A percentile compares a stretch with the other conserved stretches of the same genome.
Evolutionary conservation across 495 filamentous ascomycete genomes (phyloP).

Genomic region (Penicillium paradoxum): DNA sequence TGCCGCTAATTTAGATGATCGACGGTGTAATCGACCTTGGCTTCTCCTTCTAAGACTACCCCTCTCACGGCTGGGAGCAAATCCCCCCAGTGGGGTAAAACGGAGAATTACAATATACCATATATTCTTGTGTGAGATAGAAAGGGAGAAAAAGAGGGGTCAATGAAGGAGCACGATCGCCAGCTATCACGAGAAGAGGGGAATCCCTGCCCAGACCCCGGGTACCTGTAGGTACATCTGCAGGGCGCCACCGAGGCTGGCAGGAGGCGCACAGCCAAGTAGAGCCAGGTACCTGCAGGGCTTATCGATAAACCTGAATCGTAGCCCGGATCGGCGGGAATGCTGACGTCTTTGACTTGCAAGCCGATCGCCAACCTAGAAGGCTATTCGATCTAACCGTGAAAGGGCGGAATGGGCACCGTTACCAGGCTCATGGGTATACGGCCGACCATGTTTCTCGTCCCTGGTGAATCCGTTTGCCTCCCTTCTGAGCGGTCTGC

Average conservation of each 20-base stretch:
- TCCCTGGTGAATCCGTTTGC: neutral
- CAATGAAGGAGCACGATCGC: neutral
- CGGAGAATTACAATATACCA: neutral
- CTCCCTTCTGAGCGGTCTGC: constrained; percentile 26
- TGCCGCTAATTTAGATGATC: neutral
- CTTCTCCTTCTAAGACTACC: neutral
- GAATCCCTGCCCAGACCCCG: constrained; percentile 3
- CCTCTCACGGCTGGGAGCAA: constrained; percentile 1
- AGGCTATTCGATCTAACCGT: neutral
- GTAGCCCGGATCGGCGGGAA: constrained; percentile 8
- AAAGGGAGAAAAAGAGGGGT: neutral
- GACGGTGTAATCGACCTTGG: neutral
- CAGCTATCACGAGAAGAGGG: constrained; percentile 1
- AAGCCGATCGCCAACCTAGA: neutral
- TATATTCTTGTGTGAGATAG: too few species aligned
- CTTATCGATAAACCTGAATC: constrained; percentile 24
- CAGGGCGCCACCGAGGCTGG: constrained; percentile 14
- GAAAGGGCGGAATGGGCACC: neutral
- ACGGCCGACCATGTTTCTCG: neutral
- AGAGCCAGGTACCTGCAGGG: constrained; percentile 31
- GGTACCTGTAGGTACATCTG: constrained; percentile 30
- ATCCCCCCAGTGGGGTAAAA: neutral
- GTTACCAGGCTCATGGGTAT: neutral
- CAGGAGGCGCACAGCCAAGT: constrained; percentile 14
- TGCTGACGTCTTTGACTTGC: constrained; percentile 9